Evolutionary conservation across 2,329 filamentous ascomycete species (phyloP).

Genomic region (Alternaria infectoria): DNA sequence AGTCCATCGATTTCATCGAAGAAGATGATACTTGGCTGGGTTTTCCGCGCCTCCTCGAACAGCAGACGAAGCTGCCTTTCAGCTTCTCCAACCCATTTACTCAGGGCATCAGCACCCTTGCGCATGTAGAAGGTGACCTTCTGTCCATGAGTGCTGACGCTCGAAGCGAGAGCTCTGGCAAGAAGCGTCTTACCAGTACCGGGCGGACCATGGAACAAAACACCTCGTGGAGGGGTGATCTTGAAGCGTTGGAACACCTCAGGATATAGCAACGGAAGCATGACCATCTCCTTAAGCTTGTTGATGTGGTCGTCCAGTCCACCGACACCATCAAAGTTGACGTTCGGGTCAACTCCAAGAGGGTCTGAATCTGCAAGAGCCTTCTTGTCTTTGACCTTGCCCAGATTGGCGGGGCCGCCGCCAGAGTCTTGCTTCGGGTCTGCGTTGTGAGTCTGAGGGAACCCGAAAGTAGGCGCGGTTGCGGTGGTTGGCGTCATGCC

Average conservation of each 20-base stretch:
- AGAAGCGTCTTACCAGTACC: constrained; percentile 98
- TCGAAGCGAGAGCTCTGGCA: constrained; percentile 89
- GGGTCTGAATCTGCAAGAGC: constrained; percentile 92
- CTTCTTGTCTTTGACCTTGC: constrained; percentile 92
- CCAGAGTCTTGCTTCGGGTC: constrained; percentile 62
- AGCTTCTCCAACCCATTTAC: constrained; percentile 98
- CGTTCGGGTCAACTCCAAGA: constrained; percentile 87
- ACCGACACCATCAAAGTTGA: constrained; percentile 93
- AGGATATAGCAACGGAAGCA: constrained; percentile 89
- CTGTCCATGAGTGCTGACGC: constrained; percentile 82
- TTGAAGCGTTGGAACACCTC: constrained; percentile 92
- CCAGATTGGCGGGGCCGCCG: constrained; percentile 79
- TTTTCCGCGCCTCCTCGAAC: constrained; percentile 94
- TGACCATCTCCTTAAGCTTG: constrained; percentile 98
- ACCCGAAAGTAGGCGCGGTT: constrained; percentile 57
- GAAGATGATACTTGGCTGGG: constrained; percentile 98
- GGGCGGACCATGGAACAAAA: constrained; percentile 94
- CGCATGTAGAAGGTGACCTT: constrained; percentile 99
- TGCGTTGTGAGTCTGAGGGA: constrained; percentile 63
- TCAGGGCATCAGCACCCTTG: constrained; percentile 95
- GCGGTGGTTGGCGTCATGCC: constrained; percentile 67
- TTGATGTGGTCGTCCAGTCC: constrained; percentile 93
- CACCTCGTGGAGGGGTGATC: constrained; percentile 91
- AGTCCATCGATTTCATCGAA: constrained; percentile 99
- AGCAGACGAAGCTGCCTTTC: constrained; percentile 91